These are phyloP conservation scores for Fusarium nurragi DNA, from an alignment of 2,329 filamentous ascomycete species.

Conservation along the genomic window DNA sequence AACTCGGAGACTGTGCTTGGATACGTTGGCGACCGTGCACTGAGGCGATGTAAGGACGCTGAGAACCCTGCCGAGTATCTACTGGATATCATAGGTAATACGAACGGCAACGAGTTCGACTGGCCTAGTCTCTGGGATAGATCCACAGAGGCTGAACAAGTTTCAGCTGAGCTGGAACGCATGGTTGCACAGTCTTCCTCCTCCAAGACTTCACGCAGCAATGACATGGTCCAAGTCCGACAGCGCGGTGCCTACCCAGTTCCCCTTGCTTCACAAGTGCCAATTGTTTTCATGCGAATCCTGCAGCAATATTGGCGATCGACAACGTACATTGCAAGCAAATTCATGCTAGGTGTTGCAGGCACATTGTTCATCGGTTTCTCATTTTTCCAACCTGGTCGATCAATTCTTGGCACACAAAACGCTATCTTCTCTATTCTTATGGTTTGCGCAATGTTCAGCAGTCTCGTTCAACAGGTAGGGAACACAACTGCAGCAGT, in stretches of 20 bases:
- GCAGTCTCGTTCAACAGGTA: conserved; percentile 71
- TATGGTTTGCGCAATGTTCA: conserved; percentile 79
- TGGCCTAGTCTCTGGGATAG: not conserved
- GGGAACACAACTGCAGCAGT: conserved; percentile 27
- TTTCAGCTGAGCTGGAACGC: not conserved
- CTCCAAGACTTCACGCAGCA: not conserved
- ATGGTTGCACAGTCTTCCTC: not conserved
- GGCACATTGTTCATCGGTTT: conserved; percentile 78
- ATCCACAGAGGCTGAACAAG: not conserved
- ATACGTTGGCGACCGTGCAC: conserved; percentile 70
- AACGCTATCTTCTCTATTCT: conserved; percentile 80
- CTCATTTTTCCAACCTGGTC: conserved; percentile 68
- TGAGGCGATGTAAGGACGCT: conserved; percentile 63
- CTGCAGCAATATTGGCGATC: conserved; percentile 88
- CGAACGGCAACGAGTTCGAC: not conserved
- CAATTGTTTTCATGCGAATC: conserved; percentile 71
- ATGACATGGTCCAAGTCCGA: not conserved
- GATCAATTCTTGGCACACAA: conserved; percentile 74
- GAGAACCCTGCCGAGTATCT: conserved; percentile 83
- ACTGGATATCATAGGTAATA: conserved; percentile 44
- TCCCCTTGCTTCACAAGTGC: conserved; percentile 62
- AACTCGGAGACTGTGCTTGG: conserved; percentile 65
- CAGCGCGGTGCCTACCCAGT: not conserved
- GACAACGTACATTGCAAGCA: conserved; percentile 81
- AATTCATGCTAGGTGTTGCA: conserved; percentile 68